Evolutionary conservation across 2,329 filamentous ascomycete genomes (phyloP).

Genomic region (Pezicula radicicola): DNA sequence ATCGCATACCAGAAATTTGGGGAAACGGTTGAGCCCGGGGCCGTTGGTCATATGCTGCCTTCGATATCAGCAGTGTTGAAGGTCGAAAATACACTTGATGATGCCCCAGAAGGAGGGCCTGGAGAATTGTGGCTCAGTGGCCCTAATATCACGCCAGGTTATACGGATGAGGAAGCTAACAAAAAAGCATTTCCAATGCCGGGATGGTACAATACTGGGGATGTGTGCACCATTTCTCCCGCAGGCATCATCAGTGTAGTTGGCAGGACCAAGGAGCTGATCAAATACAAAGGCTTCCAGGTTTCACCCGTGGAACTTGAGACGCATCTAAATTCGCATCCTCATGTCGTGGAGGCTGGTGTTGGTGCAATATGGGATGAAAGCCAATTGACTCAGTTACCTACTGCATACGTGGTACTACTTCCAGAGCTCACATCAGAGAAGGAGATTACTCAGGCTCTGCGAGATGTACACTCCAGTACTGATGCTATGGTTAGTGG

Average conservation of each 20-base stretch:
- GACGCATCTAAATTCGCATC: constrained; percentile 37
- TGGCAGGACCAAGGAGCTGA: constrained; percentile 33
- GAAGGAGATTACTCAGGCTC: too few relatives aligned
- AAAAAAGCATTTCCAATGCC: constrained; percentile 35
- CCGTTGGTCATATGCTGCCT: constrained; percentile 34
- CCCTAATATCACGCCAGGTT: constrained; percentile 40
- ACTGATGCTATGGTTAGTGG: too few relatives aligned
- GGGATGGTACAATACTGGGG: constrained; percentile 44
- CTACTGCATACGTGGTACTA: constrained; percentile 56
- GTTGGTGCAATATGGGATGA: constrained; percentile 41
- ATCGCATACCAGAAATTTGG: constrained; percentile 36
- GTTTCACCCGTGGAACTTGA: constrained; percentile 47
- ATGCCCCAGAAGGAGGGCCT: constrained; percentile 31
- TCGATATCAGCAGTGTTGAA: constrained; percentile 37
- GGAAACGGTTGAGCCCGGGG: constrained; percentile 30
- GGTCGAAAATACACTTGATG: constrained; percentile 33
- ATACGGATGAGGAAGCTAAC: constrained; percentile 36
- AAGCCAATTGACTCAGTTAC: constrained; percentile 46
- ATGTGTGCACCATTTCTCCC: constrained; percentile 31
- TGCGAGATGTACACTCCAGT: too few relatives aligned
- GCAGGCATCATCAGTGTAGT: too few relatives aligned
- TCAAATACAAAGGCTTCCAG: constrained; percentile 47
- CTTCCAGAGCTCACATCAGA: not conserved
- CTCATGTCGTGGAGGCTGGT: constrained; percentile 38
- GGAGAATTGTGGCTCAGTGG: constrained; percentile 42